Percentiles rank a stretch among this genome's conserved stretches.
phyloP scores from a whole-genome alignment of 75 land plant genomes.

The Larix kaempferi region DNA sequence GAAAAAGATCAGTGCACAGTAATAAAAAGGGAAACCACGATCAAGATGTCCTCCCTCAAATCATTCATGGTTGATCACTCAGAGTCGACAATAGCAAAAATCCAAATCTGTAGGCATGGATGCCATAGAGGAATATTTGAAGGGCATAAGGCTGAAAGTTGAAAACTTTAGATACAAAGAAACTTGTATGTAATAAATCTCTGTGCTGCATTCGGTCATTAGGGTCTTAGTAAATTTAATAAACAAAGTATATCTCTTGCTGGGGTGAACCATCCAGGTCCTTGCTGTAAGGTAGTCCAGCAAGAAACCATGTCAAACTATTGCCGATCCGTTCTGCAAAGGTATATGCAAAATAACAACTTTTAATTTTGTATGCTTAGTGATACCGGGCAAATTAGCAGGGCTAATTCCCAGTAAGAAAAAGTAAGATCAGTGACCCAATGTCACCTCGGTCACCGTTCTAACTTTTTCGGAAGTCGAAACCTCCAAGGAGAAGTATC shows the following conservation, averaged over 20 bases:
- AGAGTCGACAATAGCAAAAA: not conserved
- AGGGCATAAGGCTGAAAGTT: not conserved
- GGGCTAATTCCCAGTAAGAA: too few relatives aligned
- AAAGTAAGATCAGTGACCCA: too few relatives aligned
- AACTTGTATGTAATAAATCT: too few relatives aligned
- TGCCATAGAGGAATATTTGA: not conserved
- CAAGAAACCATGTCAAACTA: slow-evolving; percentile 22
- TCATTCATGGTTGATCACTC: not conserved
- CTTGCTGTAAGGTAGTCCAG: not conserved
- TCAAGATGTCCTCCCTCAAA: not conserved
- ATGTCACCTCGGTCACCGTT: too few relatives aligned
- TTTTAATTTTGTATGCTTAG: too few relatives aligned
- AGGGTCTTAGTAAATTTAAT: too few relatives aligned
- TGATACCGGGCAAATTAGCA: too few relatives aligned
- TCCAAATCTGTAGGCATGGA: not conserved
- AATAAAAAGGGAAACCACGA: not conserved
- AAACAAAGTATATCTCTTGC: not conserved
- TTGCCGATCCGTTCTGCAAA: too few relatives aligned
- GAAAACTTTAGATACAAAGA: not conserved
- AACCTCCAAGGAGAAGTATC: too few relatives aligned
- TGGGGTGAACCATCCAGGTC: not conserved
- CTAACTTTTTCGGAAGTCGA: too few relatives aligned
- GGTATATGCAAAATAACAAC: too few relatives aligned
- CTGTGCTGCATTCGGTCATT: too few relatives aligned
- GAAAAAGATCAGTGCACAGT: not conserved